Base-by-base conservation (phyloP, 2,329 filamentous ascomycete genomes). In the Xylariaceae sp. region DNA sequence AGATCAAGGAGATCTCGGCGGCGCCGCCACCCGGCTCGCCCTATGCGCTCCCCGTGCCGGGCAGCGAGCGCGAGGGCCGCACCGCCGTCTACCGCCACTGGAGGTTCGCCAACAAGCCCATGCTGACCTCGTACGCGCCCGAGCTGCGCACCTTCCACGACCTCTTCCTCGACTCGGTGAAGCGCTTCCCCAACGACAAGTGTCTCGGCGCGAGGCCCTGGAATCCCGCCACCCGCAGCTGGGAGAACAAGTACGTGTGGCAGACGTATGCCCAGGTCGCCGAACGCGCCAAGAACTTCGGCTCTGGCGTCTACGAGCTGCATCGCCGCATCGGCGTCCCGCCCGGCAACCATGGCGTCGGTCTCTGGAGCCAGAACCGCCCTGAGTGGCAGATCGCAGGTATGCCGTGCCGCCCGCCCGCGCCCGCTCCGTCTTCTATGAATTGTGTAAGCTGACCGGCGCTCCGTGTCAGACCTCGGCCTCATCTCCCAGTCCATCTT, bases 321-420 rank as follows among this genome's bases (percentile, higher is more conserved):
- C 85, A 94, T 60, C 73, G 81, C 55, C 70, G 77, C 49, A 67
- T 77, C 41, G 84, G 85, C 33, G 68, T 90, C 28, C 70, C 69
- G 10, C 74, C 69, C 4, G 63, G 70, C 30, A 80, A 82, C 53
- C 82, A 83, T 55, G 84, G 81, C 33, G 68, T 93, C 43, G 87
- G 86, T 15, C 61, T 94, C 31, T 94, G 86, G 86, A 85, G 83
- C 51, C 83, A 87, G 59, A 93, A 93, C 60, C 72, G 86, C 39
- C 80, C 86, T 0, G 85, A 94, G 60, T 94, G 86, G 87, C 85
- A 93, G 66, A 78, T 94, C 40, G 76, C 80, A 36, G 79, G 78
- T 81, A 56, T 47, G 68, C 48, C 11, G 25, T 24, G 17, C 19
- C n/a, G 31, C 26, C 23, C 27, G 6, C 21, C 9, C 4, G n/a